Percentiles rank a stretch among this genome's conserved stretches.
Evolutionary conservation across 257 asterid species (phyloP).

Genomic region (Solanum piurae): DNA sequence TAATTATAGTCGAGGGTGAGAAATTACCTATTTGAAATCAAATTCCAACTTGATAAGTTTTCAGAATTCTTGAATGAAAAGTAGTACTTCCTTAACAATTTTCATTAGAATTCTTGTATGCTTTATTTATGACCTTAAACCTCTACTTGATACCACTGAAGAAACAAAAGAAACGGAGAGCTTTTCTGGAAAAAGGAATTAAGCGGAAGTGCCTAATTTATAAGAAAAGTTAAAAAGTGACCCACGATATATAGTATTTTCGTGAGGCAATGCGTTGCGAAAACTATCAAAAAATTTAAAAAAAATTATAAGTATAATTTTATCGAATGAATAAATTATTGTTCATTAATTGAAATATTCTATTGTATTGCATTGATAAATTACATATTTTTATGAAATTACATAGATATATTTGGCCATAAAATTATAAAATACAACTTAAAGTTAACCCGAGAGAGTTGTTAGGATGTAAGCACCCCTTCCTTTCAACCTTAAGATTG

Average conservation of each 20-base stretch:
- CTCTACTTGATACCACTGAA: not conserved
- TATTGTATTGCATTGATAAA: too few species aligned
- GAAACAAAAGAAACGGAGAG: not conserved
- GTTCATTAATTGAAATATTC: too few species aligned
- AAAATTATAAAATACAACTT: too few species aligned
- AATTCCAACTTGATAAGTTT: not conserved
- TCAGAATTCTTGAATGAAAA: not conserved
- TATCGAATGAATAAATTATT: too few species aligned
- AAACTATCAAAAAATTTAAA: too few species aligned
- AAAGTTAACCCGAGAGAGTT: fast-evolving
- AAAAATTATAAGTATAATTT: too few species aligned
- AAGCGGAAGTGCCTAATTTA: not conserved
- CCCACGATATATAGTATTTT: not conserved
- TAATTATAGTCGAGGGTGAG: not conserved
- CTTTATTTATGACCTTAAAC: not conserved
- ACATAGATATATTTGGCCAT: too few species aligned
- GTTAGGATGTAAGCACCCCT: too few species aligned
- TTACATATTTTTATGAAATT: too few species aligned
- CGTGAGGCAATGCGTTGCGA: too few species aligned
- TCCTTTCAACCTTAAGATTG: too few species aligned
- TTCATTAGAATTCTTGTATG: not conserved
- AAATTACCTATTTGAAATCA: not conserved
- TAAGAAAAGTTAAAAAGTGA: not conserved
- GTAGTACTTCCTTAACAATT: not conserved
- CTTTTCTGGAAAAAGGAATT: not conserved